Evolutionary conservation across 345 rosid species (phyloP), one percentile per base, ranked within the genome.

Genomic region (Murraya paniculata): DNA sequence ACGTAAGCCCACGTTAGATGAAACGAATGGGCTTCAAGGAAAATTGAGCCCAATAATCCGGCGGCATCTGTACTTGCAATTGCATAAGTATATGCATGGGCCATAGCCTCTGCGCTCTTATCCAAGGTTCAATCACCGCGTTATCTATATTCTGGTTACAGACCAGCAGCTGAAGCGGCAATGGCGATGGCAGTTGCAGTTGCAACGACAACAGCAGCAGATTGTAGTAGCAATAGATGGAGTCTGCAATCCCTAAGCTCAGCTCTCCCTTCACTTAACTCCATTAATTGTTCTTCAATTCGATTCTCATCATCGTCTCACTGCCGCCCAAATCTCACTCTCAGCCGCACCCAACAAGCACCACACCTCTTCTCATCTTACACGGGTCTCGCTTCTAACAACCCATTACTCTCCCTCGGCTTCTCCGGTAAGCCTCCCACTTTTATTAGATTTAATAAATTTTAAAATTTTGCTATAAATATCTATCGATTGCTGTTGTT

Each of bases 181-280:
- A 57, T 39, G 84, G 76, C 76, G 53, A 81, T 89, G 86, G 81
- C 89, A 13, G 73, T 80, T 74, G 77, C 90, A 9, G 35, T 81
- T 84, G 86, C 89, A 57, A 73, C 77, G 72, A 71, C 92, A 64
- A 71, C 90, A 6, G 77, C 79, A 38, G 81, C 81, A 30, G 78
- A 71, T 53, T 30, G 25, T 5, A 24, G 81, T 2, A 58, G 81
- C 71, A 68, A 81, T 68, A 74, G 84, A 59, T 94, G 97, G 98
- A 87, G 82, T 77, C 85, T 93, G 94, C 76, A 88, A 4, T 90
- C 95, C 62, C 86, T 94, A 36, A 81, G 72, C 69, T 84, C 93
- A 67, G 89, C 93, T 39, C 91, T 91, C n/a, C 95, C 97, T n/a
- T 87, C 93, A 41, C 58, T 66, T 33, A 71, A 81, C 18, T 39